Percentiles rank a stretch among this genome's conserved stretches.
Evolutionary conservation across 73 alveolate genomes (phyloP).

Genomic region (Uronychia binucleata): DNA sequence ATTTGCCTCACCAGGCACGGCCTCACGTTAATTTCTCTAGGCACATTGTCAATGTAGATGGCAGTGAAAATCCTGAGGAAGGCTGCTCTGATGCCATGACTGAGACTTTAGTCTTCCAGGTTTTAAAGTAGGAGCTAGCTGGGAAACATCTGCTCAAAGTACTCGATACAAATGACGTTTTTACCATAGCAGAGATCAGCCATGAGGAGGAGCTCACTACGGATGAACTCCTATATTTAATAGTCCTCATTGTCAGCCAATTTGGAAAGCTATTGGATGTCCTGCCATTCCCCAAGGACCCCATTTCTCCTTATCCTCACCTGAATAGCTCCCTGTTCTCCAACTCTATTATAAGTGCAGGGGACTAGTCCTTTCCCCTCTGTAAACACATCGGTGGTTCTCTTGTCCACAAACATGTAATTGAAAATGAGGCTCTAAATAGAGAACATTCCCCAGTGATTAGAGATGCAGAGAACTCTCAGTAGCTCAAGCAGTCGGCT

Average conservation of each 20-base stretch:
- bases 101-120: background rate
- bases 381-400: background rate
- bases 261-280: background rate
- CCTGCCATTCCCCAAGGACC: background rate
- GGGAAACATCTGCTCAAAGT: background rate
- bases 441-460: background rate
- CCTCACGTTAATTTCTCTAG: background rate
- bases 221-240: no score
- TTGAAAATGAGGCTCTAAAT: no score
- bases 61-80: background rate
- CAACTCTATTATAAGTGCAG: background rate
- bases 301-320: background rate
- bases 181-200: background rate
- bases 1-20: no score
- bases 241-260: background rate
- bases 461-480: background rate
- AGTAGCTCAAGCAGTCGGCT: background rate
- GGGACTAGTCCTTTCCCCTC: background rate
- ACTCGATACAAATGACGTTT: background rate
- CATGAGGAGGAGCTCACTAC: background rate
- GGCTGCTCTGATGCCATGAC: background rate
- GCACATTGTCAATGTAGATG: background rate
- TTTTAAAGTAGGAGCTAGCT: background rate
- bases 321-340: background rate
- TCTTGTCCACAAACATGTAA: background rate